A percentile compares a stretch with the other conserved stretches of the same genome.
phyloP scores from a whole-genome alignment of 441 rosid genomes.

The Populus hybrid region DNA sequence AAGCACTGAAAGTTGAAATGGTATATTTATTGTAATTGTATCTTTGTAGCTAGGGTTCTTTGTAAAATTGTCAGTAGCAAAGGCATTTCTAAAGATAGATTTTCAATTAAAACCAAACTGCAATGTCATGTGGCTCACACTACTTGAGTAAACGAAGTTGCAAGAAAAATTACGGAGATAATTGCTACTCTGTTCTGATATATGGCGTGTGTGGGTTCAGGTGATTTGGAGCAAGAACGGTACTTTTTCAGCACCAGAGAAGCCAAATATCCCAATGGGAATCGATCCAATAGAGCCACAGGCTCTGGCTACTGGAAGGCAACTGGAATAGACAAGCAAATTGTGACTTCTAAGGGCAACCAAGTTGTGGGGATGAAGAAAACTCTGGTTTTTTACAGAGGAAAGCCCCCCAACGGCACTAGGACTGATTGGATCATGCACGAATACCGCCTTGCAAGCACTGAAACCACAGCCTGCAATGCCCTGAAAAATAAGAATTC shows the following conservation, averaged over 20 bases:
- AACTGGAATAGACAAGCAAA: conserved; percentile 84
- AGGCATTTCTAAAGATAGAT: background rate
- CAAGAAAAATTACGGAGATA: background rate
- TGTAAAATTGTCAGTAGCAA: background rate
- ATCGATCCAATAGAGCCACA: conserved; percentile 86
- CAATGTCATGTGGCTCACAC: conserved; percentile 9
- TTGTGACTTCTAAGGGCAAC: conserved; percentile 50
- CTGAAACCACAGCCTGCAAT: conserved; percentile 23
- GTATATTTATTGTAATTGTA: background rate
- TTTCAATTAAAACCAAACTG: conserved; percentile 1
- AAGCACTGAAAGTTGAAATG: background rate
- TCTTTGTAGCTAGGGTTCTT: background rate
- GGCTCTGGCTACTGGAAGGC: conserved; percentile 97
- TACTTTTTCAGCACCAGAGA: conserved; percentile 92
- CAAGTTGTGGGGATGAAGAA: conserved; percentile 87
- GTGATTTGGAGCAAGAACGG: conserved; percentile 80
- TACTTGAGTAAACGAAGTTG: background rate
- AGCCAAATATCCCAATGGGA: conserved; percentile 94
- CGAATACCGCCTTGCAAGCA: conserved; percentile 65
- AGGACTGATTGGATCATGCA: conserved; percentile 99
- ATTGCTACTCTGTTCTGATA: background rate
- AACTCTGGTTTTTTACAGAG: conserved; percentile 93
- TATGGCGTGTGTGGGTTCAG: conserved; percentile 27
- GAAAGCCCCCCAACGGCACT: conserved; percentile 80
- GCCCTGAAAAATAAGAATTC: conserved; percentile 32